Base-by-base conservation (phyloP, 345 rosid genomes). In the Balakata baccata region DNA sequence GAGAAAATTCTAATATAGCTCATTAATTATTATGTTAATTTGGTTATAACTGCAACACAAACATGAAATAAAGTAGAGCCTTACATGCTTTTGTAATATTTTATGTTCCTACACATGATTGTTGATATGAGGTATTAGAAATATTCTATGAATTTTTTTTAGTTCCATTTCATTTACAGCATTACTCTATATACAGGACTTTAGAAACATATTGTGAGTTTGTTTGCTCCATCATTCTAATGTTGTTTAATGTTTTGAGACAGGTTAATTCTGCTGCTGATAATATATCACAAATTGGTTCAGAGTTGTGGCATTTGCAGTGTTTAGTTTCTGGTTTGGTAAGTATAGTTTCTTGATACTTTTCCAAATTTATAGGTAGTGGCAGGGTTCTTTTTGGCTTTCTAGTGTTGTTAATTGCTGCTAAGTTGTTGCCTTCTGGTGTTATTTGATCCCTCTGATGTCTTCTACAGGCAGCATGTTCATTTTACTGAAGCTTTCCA, bases 191-290 rank as follows among this genome's bases (percentile, higher is more conserved):
- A 52, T 64, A 10, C 6, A 23, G 39, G 14, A 52, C 22, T 16
- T 41, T 16, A 25, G 63, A 38, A 34, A 10, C 46, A 45, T 12
- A 7, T 43, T 38, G 17, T 25, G 8, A 11, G 52, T 53, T 11
- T 66, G 12, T 47, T 38, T 49, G 18, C 8, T 3, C 25, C 23
- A 69, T 39, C 47, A 56, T 65, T 37, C 52, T 75, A 50, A 67
- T 37, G 3, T 67, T 4, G 46, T 64, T 54, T 53, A 53, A 12
- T 57, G 53, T 73, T 59, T 64, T 72, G 64, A 69, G 51, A 79
- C 91, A 95, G 99, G 92, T 95, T 60, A 83, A 81, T 75, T 82
- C 80, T 71, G 87, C 96, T 79, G 77, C 82, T 71, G 82, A 77
- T 49, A 89, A 86, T 84, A 83, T 95, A 71, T 75, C 84, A 65